These are phyloP conservation scores for Ogataea methylovora DNA, from an alignment of 805 yeast species.

Conservation along the genomic window DNA sequence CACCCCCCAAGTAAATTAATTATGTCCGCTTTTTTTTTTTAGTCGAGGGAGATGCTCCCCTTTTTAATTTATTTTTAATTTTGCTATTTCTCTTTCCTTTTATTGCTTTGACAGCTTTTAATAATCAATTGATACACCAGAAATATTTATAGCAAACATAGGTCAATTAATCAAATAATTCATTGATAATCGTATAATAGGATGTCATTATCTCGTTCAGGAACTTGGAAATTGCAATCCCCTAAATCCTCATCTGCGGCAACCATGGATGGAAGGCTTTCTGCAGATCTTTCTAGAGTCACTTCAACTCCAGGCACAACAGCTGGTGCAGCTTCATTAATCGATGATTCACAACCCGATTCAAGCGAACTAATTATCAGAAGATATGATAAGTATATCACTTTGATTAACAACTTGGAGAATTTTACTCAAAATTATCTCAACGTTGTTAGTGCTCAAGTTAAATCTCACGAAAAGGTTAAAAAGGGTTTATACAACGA, in stretches of 20 bases:
- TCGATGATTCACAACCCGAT: constrained; percentile 15
- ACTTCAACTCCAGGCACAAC: background rate
- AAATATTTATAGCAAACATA: too few relatives aligned
- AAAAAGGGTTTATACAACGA: constrained; percentile 12
- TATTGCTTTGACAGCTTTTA: too few relatives aligned
- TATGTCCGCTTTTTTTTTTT: too few relatives aligned
- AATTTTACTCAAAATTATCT: constrained; percentile 19
- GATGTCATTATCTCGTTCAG: constrained; percentile 7
- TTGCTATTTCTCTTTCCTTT: too few relatives aligned
- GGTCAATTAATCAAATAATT: too few relatives aligned
- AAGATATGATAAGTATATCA: constrained; percentile 21
- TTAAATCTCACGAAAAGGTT: constrained; percentile 19
- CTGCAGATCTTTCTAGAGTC: background rate
- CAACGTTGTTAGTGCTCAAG: constrained; percentile 11
- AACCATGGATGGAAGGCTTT: background rate
- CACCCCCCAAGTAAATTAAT: too few relatives aligned
- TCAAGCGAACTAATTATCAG: constrained; percentile 17
- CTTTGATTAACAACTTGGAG: constrained; percentile 17
- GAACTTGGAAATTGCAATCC: constrained; percentile 7
- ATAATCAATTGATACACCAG: too few relatives aligned
- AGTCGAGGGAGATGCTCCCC: too few relatives aligned
- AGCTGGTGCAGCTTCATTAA: constrained; percentile 2
- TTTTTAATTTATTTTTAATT: too few relatives aligned
- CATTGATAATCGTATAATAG: too few relatives aligned
- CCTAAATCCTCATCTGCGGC: background rate